phyloP scores from a whole-genome alignment of 2,329 filamentous ascomycete genomes.

The Endocalyx cinctus region DNA sequence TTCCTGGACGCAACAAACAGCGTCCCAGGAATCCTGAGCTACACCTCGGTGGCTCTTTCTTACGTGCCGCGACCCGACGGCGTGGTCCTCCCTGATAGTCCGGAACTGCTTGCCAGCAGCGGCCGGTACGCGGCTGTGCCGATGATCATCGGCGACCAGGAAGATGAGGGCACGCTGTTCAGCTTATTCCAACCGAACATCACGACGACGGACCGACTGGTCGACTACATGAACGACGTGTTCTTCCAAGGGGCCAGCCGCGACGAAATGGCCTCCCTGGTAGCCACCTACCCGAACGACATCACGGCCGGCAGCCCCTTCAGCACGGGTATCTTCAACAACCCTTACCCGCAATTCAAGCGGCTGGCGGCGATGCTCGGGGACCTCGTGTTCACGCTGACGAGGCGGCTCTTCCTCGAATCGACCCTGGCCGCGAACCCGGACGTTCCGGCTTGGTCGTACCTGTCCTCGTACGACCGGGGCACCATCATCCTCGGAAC shows the following conservation, averaged over 20 bases:
- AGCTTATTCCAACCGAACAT: conserved; percentile 65
- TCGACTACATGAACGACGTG: conserved; percentile 54
- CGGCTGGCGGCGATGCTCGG: conserved; percentile 70
- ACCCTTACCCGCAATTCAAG: conserved; percentile 73
- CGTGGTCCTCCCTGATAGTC: conserved; percentile 54
- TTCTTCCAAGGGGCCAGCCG: conserved; percentile 57
- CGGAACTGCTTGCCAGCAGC: conserved; percentile 49
- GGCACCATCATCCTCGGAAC: conserved; percentile 70
- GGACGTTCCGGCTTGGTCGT: conserved; percentile 65
- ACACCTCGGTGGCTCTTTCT: conserved; percentile 63
- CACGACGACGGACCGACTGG: conserved; percentile 53
- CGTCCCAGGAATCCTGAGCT: conserved; percentile 64
- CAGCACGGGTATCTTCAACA: conserved; percentile 63
- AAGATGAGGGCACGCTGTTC: conserved; percentile 77
- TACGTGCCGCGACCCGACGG: conserved; percentile 74
- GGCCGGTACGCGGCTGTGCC: conserved; percentile 57
- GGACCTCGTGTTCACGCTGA: conserved; percentile 70
- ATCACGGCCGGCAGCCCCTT: conserved; percentile 64
- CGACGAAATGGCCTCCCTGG: conserved; percentile 48
- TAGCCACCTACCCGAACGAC: conserved; percentile 58
- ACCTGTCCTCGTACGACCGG: conserved; percentile 67
- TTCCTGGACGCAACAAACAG: conserved; percentile 65
- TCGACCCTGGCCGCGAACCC: conserved; percentile 43
- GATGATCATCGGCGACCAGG: conserved; percentile 68
- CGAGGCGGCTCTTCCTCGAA: conserved; percentile 60